Conservation (phyloP, 2,329 filamentous ascomycete genomes). For the Fonsecaea pedrosoi region DNA sequence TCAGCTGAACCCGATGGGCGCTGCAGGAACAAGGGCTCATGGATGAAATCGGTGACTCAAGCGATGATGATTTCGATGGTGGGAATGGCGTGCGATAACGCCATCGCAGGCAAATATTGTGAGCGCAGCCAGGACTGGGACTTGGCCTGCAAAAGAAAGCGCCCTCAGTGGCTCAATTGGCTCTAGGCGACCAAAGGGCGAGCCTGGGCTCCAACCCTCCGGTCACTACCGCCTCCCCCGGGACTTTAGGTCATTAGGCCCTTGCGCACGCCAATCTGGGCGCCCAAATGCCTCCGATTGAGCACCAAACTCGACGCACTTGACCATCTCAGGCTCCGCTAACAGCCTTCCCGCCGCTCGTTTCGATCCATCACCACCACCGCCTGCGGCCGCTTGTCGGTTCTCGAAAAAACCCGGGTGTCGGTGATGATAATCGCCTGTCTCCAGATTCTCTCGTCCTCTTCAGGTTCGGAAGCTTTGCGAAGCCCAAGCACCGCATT, state of each 20-base stretch:
- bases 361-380: constrained; percentile 5
- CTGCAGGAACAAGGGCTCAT: constrained; percentile 16
- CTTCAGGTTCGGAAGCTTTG: constrained; percentile 9
- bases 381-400: constrained; percentile 11
- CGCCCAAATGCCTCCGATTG: background rate
- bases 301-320: background rate
- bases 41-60: background rate
- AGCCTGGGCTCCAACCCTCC: background rate
- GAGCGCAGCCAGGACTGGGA: background rate
- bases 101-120: constrained; percentile 7
- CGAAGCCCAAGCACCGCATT: constrained; percentile 9
- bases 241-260: background rate
- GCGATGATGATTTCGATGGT: constrained; percentile 17
- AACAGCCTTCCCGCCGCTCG: background rate
- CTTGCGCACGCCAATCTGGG: constrained; percentile 8
- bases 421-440: constrained; percentile 19
- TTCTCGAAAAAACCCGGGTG: constrained; percentile 7
- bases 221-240: background rate
- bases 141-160: background rate
- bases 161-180: background rate
- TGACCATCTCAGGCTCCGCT: background rate
- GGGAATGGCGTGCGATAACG: constrained; percentile 22
- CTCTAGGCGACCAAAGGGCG: background rate
- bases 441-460: constrained; percentile 6
- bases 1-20: background rate